Evolutionary conservation across 805 yeast genomes (phyloP), one percentile per base, ranked within the genome.

Genomic region (Cyberlindnera japonica): DNA sequence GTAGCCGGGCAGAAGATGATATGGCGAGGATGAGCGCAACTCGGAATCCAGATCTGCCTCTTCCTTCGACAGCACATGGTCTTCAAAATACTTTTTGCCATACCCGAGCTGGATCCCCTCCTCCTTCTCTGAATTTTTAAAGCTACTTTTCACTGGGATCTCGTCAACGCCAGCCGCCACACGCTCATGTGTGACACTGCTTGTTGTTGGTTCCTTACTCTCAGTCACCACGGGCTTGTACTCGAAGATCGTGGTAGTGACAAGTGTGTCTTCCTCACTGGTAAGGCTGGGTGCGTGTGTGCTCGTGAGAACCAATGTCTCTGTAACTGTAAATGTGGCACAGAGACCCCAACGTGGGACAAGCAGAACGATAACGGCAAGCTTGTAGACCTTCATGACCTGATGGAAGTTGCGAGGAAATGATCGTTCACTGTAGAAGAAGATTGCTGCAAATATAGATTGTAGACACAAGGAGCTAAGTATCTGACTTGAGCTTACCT

Each of bases 291-390:
- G n/a, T n/a, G n/a, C n/a, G n/a, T n/a, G n/a, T n/a, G 38, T 12
- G 27, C 15, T 16, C n/a, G 40, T 25, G 8, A 30, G n/a, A 3
- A 34, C 31, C 19, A 34, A 33, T 5, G 38, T 31, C 31, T 46
- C 42, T 6, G 48, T 49, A 20, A 49, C 35, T 1, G 50, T 44
- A 32, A 26, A 24, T 4, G 44, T 44, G 11, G 45, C 36, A 34
- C 33, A 35, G 18, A 18, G 18, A 3, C 20, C 37, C 14, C 14
- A 6, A 7, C 28, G 14, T 13, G 29, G 17, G 18, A 35, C 11
- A 21, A 16, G 15, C 17, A 25, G 37, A 14, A 16, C 6, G 8
- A 21, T 4, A 18, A 25, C 13, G 13, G 24, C 23, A n/a, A 5
- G 24, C 6, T 6, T 17, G 11, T 14, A 6, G 9, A 11, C 5